Evolutionary conservation across 306 rosid genomes (phyloP).

Genomic region (Vicia faba): DNA sequence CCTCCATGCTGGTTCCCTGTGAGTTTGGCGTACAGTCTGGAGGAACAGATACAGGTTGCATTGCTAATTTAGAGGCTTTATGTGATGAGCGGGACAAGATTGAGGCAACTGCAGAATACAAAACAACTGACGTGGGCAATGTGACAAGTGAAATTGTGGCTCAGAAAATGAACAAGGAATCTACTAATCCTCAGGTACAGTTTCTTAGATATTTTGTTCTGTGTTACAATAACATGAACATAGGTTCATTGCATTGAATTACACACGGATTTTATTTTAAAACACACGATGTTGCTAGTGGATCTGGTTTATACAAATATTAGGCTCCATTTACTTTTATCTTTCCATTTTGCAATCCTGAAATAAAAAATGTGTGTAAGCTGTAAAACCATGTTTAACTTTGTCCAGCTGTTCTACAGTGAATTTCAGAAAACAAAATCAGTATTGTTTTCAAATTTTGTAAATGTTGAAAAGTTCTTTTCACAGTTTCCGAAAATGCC

Average conservation of each 20-base stretch:
- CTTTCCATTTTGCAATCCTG: neutral
- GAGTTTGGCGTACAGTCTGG: constrained; percentile 37
- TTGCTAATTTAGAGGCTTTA: constrained; percentile 30
- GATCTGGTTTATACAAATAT: constrained; percentile 16
- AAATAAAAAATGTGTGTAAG: neutral
- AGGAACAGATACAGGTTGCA: constrained; percentile 35
- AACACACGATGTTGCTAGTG: constrained; percentile 18
- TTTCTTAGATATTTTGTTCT: constrained; percentile 19
- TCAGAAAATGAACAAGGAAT: constrained; percentile 42
- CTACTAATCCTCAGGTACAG: constrained; percentile 44
- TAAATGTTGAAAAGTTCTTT: neutral
- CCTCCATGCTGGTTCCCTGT: constrained; percentile 38
- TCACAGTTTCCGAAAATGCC: neutral
- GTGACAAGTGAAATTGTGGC: constrained; percentile 39
- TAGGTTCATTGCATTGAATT: constrained; percentile 4
- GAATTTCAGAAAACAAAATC: neutral
- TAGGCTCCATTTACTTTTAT: neutral
- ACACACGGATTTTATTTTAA: constrained; percentile 11
- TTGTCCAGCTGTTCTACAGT: constrained; percentile 1
- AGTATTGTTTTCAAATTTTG: neutral
- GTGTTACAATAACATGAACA: constrained; percentile 1
- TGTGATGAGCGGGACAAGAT: constrained; percentile 38
- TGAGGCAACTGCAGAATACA: constrained; percentile 40
- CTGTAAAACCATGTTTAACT: neutral
- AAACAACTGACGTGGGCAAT: constrained; percentile 40